Conservation (phyloP, 495 filamentous ascomycete genomes). For the Aspergillus bridgeri region DNA sequence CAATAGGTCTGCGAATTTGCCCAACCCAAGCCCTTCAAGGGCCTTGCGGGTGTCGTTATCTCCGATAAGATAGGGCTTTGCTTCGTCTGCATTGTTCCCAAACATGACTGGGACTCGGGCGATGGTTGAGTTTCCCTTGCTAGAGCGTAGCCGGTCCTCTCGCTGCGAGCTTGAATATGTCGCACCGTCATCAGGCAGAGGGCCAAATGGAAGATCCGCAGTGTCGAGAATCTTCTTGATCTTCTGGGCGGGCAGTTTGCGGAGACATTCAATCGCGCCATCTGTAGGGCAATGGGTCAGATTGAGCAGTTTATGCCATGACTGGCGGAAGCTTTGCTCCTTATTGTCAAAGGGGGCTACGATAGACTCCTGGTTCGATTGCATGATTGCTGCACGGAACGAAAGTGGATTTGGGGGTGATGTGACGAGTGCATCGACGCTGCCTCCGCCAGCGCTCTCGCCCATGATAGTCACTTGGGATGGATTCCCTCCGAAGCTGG, state of each 20-base stretch:
- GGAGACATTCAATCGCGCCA: constrained; percentile 1
- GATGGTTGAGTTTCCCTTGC: background rate
- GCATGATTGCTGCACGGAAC: constrained; percentile 27
- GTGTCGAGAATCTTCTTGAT: constrained; percentile 8
- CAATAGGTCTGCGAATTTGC: background rate
- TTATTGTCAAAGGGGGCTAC: background rate
- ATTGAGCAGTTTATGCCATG: constrained; percentile 16
- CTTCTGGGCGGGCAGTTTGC: constrained; percentile 1
- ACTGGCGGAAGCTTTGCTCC: background rate
- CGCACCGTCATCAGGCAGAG: background rate
- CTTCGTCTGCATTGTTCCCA: constrained; percentile 22
- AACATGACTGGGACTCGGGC: constrained; percentile 21
- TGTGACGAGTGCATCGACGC: constrained; percentile 19
- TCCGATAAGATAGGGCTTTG: constrained; percentile 7
- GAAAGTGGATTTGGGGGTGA: constrained; percentile 13
- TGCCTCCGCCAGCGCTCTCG: constrained; percentile 24
- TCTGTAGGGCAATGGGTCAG: constrained; percentile 7
- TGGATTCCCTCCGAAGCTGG: constrained; percentile 33
- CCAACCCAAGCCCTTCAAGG: background rate
- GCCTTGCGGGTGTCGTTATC: constrained; percentile 9
- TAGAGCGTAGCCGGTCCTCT: constrained; percentile 1
- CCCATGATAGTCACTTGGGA: constrained; percentile 10
- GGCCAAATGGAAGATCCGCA: constrained; percentile 7
- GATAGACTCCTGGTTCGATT: constrained; percentile 18
- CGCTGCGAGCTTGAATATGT: constrained; percentile 7